These are phyloP conservation scores for Cucumis melo DNA, from an alignment of 306 rosid species.

Conservation along the genomic window DNA sequence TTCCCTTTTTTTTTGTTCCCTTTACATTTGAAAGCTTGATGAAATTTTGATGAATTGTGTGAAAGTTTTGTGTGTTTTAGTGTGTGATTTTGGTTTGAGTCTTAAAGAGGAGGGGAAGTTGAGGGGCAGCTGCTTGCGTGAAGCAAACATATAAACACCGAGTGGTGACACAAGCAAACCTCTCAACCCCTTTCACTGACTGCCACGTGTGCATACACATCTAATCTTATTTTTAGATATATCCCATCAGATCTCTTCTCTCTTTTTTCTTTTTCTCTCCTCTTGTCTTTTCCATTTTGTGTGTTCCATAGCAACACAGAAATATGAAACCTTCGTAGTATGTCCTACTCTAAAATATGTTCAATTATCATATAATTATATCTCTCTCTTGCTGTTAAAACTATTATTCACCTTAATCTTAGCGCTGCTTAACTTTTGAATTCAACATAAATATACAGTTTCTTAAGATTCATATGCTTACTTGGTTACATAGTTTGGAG, in stretches of 20 bases:
- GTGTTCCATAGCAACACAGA: not conserved
- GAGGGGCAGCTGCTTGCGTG: slow-evolving; percentile 56
- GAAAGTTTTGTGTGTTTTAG: not conserved
- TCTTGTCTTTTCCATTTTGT: slow-evolving; percentile 3
- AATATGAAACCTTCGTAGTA: not conserved
- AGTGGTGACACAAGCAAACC: slow-evolving; percentile 29
- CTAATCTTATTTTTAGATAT: not conserved
- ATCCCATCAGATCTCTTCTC: not conserved
- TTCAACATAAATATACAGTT: too few species aligned
- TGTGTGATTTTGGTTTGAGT: slow-evolving; percentile 15
- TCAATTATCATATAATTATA: too few species aligned
- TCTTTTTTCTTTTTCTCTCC: not conserved
- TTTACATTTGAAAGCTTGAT: not conserved
- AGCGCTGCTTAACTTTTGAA: too few species aligned
- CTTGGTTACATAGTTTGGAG: too few species aligned
- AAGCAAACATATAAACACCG: slow-evolving; percentile 50
- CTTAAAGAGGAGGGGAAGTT: slow-evolving; percentile 64
- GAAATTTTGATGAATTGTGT: not conserved
- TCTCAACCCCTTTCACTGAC: slow-evolving; percentile 32
- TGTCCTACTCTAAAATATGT: too few species aligned
- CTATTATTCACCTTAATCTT: too few species aligned
- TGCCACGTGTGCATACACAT: slow-evolving; percentile 10
- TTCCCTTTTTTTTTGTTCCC: not conserved
- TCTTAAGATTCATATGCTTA: too few species aligned
- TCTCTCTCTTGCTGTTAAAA: too few species aligned